A percentile compares a stretch with the other conserved stretches of the same genome.
Evolutionary conservation across 2,329 filamentous ascomycete genomes (phyloP).

Genomic region (Fusarium mangiferae): DNA sequence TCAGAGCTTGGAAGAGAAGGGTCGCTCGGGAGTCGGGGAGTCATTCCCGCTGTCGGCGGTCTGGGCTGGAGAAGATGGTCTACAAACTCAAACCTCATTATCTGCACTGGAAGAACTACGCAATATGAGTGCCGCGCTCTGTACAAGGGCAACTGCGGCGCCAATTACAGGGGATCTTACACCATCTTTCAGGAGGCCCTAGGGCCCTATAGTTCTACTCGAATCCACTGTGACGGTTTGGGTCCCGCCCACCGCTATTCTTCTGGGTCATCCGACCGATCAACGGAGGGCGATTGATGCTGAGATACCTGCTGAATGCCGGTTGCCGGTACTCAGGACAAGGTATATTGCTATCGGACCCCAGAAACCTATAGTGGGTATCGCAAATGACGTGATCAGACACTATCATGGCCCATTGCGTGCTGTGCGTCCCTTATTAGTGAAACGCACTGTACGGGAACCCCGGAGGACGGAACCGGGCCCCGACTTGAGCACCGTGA

Average conservation of each 20-base stretch:
- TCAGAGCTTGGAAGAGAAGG: conserved; percentile 22
- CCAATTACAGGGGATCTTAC: background rate
- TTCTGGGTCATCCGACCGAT: conserved; percentile 39
- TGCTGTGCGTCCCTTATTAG: conserved; percentile 10
- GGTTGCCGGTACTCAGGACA: background rate
- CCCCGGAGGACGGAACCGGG: conserved; percentile 26
- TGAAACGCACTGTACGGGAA: conserved; percentile 32
- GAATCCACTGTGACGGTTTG: conserved; percentile 15
- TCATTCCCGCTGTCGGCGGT: conserved; percentile 45
- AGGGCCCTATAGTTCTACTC: conserved; percentile 21
- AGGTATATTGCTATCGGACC: conserved; percentile 34
- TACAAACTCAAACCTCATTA: conserved; percentile 9
- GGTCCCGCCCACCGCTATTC: conserved; percentile 41
- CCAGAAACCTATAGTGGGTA: conserved; percentile 29
- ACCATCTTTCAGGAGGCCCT: conserved; percentile 2
- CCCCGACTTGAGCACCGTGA: conserved; percentile 8
- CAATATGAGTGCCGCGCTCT: conserved; percentile 20
- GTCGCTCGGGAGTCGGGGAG: conserved; percentile 43
- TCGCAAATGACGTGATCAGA: conserved; percentile 44
- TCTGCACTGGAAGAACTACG: conserved; percentile 15
- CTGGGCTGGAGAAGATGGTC: conserved; percentile 24
- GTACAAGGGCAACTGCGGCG: conserved; percentile 12
- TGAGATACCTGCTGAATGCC: conserved; percentile 16
- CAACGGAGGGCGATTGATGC: conserved; percentile 35
- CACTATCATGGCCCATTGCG: conserved; percentile 38